These are phyloP conservation scores for Phytophthora agathidicida DNA, from an alignment of 352 stramenopile species.

Conservation along the genomic window DNA sequence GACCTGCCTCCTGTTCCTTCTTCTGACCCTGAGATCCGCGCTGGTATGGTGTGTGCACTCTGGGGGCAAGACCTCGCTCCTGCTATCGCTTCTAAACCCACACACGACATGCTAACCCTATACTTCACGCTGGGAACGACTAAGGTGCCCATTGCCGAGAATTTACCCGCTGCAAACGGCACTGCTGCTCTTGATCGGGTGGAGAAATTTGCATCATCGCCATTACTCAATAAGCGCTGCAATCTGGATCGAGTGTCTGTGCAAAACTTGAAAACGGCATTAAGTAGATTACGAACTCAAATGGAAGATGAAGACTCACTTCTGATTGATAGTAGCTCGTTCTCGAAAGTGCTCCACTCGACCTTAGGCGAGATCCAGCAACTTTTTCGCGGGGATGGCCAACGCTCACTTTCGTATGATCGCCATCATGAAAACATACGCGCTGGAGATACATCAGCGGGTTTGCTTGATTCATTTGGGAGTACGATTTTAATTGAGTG, in stretches of 20 bases:
- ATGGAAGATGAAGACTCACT: conserved; percentile 76
- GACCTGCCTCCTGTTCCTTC: conserved; percentile 47
- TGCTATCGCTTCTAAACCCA: conserved; percentile 26
- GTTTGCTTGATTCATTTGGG: conserved; percentile 51
- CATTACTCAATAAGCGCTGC: conserved; percentile 57
- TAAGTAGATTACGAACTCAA: conserved; percentile 55
- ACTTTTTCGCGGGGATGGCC: conserved; percentile 32
- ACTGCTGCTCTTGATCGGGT: conserved; percentile 33
- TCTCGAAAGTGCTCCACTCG: conserved; percentile 33
- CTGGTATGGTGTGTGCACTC: conserved; percentile 59
- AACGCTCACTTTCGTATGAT: neutral
- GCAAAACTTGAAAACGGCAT: conserved; percentile 28
- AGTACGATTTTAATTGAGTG: conserved; percentile 49
- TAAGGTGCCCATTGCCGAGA: conserved; percentile 34
- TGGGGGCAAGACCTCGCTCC: conserved; percentile 68
- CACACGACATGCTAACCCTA: conserved; percentile 35
- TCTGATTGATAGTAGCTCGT: conserved; percentile 45
- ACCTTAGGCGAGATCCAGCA: conserved; percentile 46
- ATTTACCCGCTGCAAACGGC: conserved; percentile 15
- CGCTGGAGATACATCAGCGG: neutral
- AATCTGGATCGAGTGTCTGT: conserved; percentile 40
- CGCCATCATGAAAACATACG: neutral
- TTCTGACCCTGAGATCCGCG: conserved; percentile 63
- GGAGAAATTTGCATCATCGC: conserved; percentile 54
- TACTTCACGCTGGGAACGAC: conserved; percentile 73